Evolutionary conservation across 176 grass and related monocot genomes (phyloP).

Genomic region (Zizania latifolia): DNA sequence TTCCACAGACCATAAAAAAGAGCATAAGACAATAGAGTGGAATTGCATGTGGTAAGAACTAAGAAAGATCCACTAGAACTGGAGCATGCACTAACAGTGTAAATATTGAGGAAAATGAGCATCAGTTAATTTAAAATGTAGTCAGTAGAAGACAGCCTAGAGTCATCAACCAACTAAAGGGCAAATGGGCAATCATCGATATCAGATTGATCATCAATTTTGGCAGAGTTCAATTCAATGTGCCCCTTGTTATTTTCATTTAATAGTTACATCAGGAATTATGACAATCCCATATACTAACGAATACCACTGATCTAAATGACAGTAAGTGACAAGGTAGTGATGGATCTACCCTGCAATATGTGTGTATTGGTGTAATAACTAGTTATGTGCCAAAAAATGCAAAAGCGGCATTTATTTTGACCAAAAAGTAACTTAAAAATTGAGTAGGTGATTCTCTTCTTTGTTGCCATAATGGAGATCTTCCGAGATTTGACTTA

Average conservation of each 20-base stretch:
- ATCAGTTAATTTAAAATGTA: not conserved
- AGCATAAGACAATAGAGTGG: not conserved
- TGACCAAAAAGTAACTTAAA: no score
- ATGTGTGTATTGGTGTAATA: not conserved
- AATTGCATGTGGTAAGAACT: not conserved
- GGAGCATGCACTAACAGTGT: not conserved
- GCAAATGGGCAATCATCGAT: not conserved
- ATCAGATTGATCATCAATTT: not conserved
- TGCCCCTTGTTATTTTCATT: not conserved
- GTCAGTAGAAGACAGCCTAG: not conserved
- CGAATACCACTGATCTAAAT: not conserved
- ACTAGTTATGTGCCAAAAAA: not conserved
- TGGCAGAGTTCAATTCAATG: not conserved
- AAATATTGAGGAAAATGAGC: not conserved
- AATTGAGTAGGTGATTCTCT: not conserved
- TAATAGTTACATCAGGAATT: not conserved
- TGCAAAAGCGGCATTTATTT: no score
- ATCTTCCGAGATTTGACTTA: not conserved
- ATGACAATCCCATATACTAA: not conserved
- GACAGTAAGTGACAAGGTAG: not conserved
- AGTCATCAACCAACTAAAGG: not conserved
- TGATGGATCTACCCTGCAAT: not conserved
- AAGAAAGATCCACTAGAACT: not conserved
- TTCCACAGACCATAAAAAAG: not conserved
- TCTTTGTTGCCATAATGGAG: not conserved